Base-by-base conservation (phyloP, 2,329 filamentous ascomycete species). In the Pseudophaeomoniella oleicola region DNA sequence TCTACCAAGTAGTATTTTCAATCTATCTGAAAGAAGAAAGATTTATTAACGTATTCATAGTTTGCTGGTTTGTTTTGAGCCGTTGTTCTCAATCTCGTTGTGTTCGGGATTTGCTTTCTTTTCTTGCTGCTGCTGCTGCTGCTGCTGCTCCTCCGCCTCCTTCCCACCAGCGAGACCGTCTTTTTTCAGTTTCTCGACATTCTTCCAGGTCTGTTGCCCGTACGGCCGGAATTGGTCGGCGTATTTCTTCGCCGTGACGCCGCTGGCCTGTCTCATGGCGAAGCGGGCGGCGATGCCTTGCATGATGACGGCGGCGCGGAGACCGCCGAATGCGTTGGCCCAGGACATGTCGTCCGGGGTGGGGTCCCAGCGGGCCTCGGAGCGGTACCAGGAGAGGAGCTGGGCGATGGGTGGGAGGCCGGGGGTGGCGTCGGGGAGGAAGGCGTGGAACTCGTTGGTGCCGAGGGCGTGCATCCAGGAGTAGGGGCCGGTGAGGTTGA, bases 251-350 rank as follows among this genome's bases (percentile, higher is more conserved):
- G 90, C 90, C 54, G 81, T 73, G 39, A 75, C 81, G 56, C 85
- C 94, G 59, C 86, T 94, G 27, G 90, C 90, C 67, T 96, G 88
- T 34, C 88, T 66, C 34, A 72, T 63, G 16, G 90, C 90, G 56
- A 81, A 81, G 44, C 90, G 66, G 35, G 90, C 90, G 34, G 87
- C 87, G 54, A 98, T 96, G 3, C 90, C 90, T 64, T 98, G 90
- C 78, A 66, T 73, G 52, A 78, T 78, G 30, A 78, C 64, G 16
- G 67, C 64, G 19, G 63, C 66, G 34, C 75, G 61, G 50, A 75
- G 76, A 16, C 69, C 62, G 35, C 67, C 67, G 54, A 80, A 80
- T 1, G 73, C 71, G 49, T 75, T 69, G 3, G 74, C 73, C 76
- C 76, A 81, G 4, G 64, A 66, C 37, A 78, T 60, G 35, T 71